These are phyloP conservation scores for Penicillium alfredii DNA, from an alignment of 495 filamentous ascomycete genomes.

Conservation along the genomic window DNA sequence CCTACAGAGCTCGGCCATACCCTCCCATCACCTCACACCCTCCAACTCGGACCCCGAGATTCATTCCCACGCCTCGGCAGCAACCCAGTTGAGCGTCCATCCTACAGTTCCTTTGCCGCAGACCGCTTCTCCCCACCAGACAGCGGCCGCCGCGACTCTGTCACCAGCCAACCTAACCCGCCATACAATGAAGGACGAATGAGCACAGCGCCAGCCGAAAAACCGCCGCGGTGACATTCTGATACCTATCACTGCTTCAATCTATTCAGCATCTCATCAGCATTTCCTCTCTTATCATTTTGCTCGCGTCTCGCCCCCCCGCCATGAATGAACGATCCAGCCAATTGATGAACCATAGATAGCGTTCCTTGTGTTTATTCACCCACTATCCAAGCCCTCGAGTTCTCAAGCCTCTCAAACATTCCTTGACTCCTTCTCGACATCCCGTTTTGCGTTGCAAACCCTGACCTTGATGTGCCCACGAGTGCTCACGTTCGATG, in stretches of 20 bases:
- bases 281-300: no score
- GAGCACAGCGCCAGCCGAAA: conserved; percentile 17
- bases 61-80: conserved; percentile 22
- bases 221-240: conserved; percentile 11
- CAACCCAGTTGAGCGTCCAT: conserved; percentile 11
- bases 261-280: no score
- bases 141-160: conserved; percentile 24
- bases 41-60: conserved; percentile 31
- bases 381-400: not conserved
- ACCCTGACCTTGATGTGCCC: conserved; percentile 11
- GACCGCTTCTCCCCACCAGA: conserved; percentile 29
- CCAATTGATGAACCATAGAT: conserved; percentile 23
- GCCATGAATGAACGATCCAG: conserved; percentile 22
- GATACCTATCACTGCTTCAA: no score
- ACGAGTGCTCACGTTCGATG: conserved; percentile 20
- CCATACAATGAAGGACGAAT: conserved; percentile 9
- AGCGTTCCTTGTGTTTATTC: conserved; percentile 18
- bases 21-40: conserved; percentile 27
- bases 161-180: conserved; percentile 13
- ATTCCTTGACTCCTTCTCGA: no score
- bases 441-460: no score
- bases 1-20: conserved; percentile 29
- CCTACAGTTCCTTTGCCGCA: conserved; percentile 14
- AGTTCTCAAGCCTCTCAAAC: no score
- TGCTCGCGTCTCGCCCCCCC: no score